Evolutionary conservation across 1,284 basidiomycete genomes (phyloP).

Genomic region (Chiua sp.): DNA sequence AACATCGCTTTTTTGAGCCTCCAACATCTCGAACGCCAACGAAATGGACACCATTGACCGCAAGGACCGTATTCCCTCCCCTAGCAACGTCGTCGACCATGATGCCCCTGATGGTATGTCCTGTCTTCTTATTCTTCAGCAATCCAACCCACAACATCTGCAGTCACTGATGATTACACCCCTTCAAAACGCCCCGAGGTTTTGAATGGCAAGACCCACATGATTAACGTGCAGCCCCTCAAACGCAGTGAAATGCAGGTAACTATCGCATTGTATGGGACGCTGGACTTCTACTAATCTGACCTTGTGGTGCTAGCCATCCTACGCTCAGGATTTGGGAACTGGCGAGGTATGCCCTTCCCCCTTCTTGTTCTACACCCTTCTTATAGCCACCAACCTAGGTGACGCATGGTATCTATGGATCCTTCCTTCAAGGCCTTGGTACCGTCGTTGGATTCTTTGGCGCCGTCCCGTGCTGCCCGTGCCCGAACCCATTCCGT

Average conservation of each 20-base stretch:
- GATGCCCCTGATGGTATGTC: constrained; percentile 66
- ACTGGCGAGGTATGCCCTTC: constrained; percentile 53
- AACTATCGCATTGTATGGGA: constrained; percentile 15
- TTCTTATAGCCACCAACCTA: constrained; percentile 26
- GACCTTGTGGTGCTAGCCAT: constrained; percentile 57
- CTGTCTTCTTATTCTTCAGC: neutral
- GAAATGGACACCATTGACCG: constrained; percentile 43
- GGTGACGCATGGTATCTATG: constrained; percentile 88
- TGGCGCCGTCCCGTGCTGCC: constrained; percentile 90
- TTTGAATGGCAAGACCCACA: constrained; percentile 37
- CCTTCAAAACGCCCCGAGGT: constrained; percentile 37
- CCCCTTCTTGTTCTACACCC: neutral
- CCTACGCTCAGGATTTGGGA: constrained; percentile 90
- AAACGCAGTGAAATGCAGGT: constrained; percentile 88
- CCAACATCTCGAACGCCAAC: constrained; percentile 38
- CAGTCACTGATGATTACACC: constrained; percentile 61
- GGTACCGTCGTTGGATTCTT: constrained; percentile 63
- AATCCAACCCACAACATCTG: constrained; percentile 18
- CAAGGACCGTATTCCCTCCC: constrained; percentile 57
- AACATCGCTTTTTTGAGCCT: neutral
- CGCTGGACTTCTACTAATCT: neutral
- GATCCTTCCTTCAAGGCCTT: constrained; percentile 75
- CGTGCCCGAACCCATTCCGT: constrained; percentile 79
- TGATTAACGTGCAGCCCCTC: constrained; percentile 82
- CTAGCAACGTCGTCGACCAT: constrained; percentile 77